Evolutionary conservation across 345 rosid species (phyloP).

Genomic region (Cardamine chenopodiifolia): DNA sequence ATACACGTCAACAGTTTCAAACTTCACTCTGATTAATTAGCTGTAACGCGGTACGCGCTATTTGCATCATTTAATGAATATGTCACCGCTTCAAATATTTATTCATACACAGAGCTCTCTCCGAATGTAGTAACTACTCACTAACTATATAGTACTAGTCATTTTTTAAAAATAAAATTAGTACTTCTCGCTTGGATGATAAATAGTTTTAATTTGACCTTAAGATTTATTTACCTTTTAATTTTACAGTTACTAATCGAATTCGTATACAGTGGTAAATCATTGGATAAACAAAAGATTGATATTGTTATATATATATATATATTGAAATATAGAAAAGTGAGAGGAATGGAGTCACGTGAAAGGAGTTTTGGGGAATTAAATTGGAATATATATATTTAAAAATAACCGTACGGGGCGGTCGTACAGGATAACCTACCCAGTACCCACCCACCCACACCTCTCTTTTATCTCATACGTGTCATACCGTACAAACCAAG

Average conservation of each 20-base stretch:
- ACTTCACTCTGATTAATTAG: conserved; percentile 33
- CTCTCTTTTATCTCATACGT: conserved; percentile 21
- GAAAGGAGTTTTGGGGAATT: conserved; percentile 25
- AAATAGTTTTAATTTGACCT: neutral
- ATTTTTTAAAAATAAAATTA: too few species aligned
- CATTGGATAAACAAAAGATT: neutral
- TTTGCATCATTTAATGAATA: conserved; percentile 31
- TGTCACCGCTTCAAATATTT: conserved; percentile 31
- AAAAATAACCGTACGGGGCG: conserved; percentile 38
- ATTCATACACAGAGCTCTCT: neutral
- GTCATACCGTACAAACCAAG: conserved; percentile 46
- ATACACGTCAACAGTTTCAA: conserved; percentile 31
- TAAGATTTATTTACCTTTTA: neutral
- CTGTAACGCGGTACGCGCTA: conserved; percentile 49
- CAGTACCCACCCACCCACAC: conserved; percentile 28
- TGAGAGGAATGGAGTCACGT: conserved; percentile 33
- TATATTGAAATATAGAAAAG: neutral
- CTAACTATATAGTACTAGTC: neutral
- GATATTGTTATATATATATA: too few species aligned
- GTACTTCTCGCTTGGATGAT: neutral
- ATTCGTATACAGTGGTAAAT: neutral
- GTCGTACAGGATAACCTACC: conserved; percentile 40
- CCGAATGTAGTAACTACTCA: neutral
- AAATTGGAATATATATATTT: neutral
- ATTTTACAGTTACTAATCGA: neutral